These are phyloP conservation scores for Colletotrichum lindemuthianum DNA, from an alignment of 2,329 filamentous ascomycete genomes.

Conservation along the genomic window DNA sequence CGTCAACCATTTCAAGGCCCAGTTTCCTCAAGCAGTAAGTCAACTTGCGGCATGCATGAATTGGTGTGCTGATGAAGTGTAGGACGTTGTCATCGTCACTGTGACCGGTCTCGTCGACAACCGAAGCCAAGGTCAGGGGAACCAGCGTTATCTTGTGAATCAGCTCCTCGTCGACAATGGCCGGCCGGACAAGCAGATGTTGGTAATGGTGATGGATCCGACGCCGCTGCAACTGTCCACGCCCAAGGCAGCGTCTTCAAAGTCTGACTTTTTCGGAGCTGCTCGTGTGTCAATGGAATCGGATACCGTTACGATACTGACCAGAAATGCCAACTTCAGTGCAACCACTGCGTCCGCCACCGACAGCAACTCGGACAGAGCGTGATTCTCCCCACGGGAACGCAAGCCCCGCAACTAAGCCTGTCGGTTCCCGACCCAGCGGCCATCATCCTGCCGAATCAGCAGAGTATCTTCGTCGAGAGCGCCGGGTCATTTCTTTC, in stretches of 20 bases:
- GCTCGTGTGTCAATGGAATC: conserved; percentile 7
- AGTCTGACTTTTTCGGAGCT: conserved; percentile 38
- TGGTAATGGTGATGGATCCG: conserved; percentile 51
- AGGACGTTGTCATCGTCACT: conserved; percentile 51
- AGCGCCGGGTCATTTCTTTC: conserved; percentile 44
- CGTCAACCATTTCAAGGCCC: conserved; percentile 50
- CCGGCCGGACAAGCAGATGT: conserved; percentile 44
- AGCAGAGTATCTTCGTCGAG: conserved; percentile 47
- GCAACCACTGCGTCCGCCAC: conserved; percentile 21
- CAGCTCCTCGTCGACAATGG: conserved; percentile 51
- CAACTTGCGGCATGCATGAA: no score
- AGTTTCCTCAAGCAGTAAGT: conserved; percentile 49
- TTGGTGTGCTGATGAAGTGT: conserved; percentile 20
- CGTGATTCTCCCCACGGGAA: conserved; percentile 48
- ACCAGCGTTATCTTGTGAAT: conserved; percentile 52
- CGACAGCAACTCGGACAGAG: conserved; percentile 42
- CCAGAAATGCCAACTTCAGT: no score
- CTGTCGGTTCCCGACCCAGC: conserved; percentile 50
- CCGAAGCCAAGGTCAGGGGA: conserved; percentile 41
- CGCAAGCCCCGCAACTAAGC: conserved; percentile 43
- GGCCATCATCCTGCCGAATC: conserved; percentile 48
- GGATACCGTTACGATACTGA: not conserved
- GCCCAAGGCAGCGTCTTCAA: conserved; percentile 37
- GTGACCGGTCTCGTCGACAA: conserved; percentile 50
- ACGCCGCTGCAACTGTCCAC: conserved; percentile 47